Evolutionary conservation across 176 grass and related monocot genomes (phyloP).

Genomic region (Melocanna baccifera): DNA sequence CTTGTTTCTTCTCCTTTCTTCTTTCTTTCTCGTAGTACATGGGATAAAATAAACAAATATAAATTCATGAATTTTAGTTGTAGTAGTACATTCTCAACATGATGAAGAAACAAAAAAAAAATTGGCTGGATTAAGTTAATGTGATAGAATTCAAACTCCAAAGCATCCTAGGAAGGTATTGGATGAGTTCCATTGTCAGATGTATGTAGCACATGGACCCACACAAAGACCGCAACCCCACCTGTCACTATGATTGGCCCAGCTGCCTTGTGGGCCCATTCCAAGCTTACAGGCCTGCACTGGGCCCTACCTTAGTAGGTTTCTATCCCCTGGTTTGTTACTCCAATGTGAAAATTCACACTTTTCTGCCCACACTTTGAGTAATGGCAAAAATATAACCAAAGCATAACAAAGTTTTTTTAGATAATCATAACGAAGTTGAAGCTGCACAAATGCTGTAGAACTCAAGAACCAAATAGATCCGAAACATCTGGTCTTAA

Average conservation of each 20-base stretch:
- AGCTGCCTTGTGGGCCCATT: constrained; percentile 23
- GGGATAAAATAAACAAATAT: no score
- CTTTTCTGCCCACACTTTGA: not conserved
- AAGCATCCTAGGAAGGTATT: constrained; percentile 19
- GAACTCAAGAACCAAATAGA: not conserved
- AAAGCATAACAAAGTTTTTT: not conserved
- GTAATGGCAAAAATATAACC: not conserved
- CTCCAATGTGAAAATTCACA: not conserved
- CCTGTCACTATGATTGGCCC: constrained; percentile 35
- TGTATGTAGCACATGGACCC: constrained; percentile 18
- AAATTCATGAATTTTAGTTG: not conserved
- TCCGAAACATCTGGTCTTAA: not conserved
- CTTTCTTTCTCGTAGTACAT: not conserved
- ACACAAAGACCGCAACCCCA: constrained; percentile 23
- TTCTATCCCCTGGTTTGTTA: not conserved
- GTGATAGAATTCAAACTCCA: not conserved
- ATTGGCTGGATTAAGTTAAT: not conserved
- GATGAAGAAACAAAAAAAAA: not conserved
- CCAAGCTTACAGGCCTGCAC: not conserved
- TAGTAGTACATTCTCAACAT: not conserved
- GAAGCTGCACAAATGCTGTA: not conserved
- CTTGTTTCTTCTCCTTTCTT: not conserved
- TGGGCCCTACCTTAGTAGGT: not conserved
- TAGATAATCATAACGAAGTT: not conserved
- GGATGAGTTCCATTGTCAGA: not conserved